Percentiles rank a stretch among this genome's conserved stretches.
Evolutionary conservation across 2,329 filamentous ascomycete genomes (phyloP).

Genomic region (Fusarium cicatricum): DNA sequence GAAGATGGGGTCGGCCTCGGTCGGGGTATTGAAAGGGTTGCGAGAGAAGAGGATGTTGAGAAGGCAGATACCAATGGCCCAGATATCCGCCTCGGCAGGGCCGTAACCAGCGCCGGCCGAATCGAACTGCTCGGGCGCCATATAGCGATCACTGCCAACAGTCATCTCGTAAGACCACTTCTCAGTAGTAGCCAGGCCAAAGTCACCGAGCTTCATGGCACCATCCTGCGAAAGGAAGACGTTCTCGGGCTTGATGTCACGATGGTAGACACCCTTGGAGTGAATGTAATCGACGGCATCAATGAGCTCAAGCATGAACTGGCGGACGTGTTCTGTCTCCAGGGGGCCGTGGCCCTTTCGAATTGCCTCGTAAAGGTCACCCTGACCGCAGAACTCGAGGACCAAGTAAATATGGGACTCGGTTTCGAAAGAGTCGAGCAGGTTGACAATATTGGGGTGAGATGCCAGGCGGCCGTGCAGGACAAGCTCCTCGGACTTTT

Average conservation of each 20-base stretch:
- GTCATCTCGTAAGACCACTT: constrained; percentile 91
- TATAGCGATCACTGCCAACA: constrained; percentile 97
- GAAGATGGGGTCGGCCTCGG: constrained; percentile 90
- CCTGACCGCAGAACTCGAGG: constrained; percentile 93
- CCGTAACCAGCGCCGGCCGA: constrained; percentile 88
- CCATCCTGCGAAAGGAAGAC: constrained; percentile 91
- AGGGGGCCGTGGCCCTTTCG: constrained; percentile 85
- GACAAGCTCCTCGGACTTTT: constrained; percentile 80
- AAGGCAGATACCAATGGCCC: constrained; percentile 96
- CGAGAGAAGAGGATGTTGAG: constrained; percentile 96
- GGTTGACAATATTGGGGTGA: constrained; percentile 93
- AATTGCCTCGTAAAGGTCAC: constrained; percentile 97
- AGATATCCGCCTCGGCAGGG: constrained; percentile 91
- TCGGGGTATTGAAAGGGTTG: constrained; percentile 93
- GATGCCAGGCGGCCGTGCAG: constrained; percentile 81
- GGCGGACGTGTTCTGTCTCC: constrained; percentile 95
- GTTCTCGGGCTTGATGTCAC: constrained; percentile 99
- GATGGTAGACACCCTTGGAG: constrained; percentile 88
- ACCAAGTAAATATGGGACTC: constrained; percentile 90
- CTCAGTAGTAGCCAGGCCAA: constrained; percentile 89
- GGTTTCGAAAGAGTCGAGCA: constrained; percentile 91
- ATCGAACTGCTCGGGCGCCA: constrained; percentile 98
- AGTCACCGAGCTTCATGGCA: constrained; percentile 95
- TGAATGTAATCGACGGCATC: constrained; percentile 92
- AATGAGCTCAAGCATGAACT: constrained; percentile 95